Percentiles rank a stretch among this genome's conserved stretches.
Evolutionary conservation across 441 rosid genomes (phyloP).

Genomic region (Pelargonium australe): DNA sequence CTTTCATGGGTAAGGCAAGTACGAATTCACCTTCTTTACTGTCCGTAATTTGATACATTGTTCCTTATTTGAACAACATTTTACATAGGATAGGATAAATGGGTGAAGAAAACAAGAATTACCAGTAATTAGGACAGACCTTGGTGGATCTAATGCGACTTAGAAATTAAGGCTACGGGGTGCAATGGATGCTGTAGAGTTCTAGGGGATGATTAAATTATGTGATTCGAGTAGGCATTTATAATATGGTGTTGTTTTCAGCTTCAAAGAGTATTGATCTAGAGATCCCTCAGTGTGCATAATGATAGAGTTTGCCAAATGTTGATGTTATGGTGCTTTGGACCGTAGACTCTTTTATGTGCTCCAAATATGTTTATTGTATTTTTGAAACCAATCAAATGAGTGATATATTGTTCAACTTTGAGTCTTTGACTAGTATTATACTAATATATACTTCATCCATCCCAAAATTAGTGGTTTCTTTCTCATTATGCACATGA

Average conservation of each 20-base stretch:
- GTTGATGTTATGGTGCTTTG: neutral
- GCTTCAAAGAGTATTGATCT: too few species aligned
- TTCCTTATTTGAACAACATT: neutral
- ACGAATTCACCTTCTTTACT: slow-evolving; percentile 19
- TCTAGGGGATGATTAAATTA: neutral
- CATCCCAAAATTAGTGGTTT: neutral
- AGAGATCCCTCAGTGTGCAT: neutral
- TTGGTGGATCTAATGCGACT: neutral
- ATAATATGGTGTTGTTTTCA: neutral
- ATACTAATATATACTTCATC: too few species aligned
- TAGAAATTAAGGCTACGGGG: neutral
- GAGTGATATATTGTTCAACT: neutral
- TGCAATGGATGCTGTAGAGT: neutral
- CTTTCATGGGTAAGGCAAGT: slow-evolving; percentile 99
- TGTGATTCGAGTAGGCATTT: neutral
- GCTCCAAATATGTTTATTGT: neutral
- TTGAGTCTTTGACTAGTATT: too few species aligned
- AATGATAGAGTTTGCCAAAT: neutral
- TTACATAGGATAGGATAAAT: neutral
- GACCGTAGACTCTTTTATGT: neutral
- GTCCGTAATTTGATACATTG: neutral
- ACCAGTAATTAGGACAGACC: neutral
- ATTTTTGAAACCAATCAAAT: neutral
- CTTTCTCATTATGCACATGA: too few species aligned
- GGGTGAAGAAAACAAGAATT: neutral